Base-by-base conservation (phyloP, 106 monocot genomes). In the Dioscorea zingiberensis region DNA sequence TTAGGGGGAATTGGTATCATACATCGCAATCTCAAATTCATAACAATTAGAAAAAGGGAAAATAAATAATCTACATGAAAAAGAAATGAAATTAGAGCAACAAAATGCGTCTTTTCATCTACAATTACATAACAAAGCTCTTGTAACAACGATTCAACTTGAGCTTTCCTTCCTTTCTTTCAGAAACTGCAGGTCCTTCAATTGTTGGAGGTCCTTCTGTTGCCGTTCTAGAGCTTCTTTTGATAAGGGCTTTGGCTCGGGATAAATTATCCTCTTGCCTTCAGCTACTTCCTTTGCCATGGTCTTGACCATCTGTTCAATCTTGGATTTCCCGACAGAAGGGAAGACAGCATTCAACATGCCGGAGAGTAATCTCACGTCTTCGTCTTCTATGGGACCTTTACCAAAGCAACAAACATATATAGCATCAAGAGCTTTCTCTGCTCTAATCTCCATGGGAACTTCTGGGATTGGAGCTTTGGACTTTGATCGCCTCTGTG, bases 361-460 rank as follows among this genome's bases (percentile, higher is more conserved):
- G 29, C 72, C 44, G 22, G 68, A 51, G 24, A 89, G 70, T 47
- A 97, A 72, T 29, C 71, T 77, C 46, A 24, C 67, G 73, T 97
- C 97, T 72, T 92, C 97, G 13, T 86, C 79, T 77, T 97, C 92
- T 51, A 97, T 76, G 29, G 75, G 78, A 76, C 84, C 92, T 66
- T 77, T 77, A 44, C 88, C 85, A 54, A 89, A 89, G 66, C 84
- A 92, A 70, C 97, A 97, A 18, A 92, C 81, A 32, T 88, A 86
- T 63, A 97, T 89, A 11, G 86, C 92, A 56, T 97, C 97, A 7
- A 97, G 72, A 29, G 97, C 91, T 75, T 97, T 97, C 75, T 85
- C 92, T 44, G 70, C 86, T 59, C 97, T 68, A 38, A 81, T 48
- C 47, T 75, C 81, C 84, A 97, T 92, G 0, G 97, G 97, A 44